These are phyloP conservation scores for Pseudoturritis turrita DNA, from an alignment of 345 rosid species.

Conservation along the genomic window DNA sequence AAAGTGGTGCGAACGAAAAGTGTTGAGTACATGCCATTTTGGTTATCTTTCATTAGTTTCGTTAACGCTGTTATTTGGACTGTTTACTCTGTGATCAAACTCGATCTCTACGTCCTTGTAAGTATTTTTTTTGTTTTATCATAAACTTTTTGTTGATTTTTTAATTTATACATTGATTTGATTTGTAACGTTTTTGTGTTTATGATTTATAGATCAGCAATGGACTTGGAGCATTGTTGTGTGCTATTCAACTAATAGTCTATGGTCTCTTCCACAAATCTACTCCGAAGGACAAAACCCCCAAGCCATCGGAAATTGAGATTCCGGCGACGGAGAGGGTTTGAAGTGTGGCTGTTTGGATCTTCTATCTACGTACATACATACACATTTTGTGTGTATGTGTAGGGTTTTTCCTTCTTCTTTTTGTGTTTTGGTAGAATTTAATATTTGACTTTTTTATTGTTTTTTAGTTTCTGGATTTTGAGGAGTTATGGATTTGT, in stretches of 20 bases:
- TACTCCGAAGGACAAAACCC: conserved; percentile 25
- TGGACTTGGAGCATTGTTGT: conserved; percentile 44
- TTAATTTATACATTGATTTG: no score
- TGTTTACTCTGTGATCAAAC: conserved; percentile 32
- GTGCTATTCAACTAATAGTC: conserved; percentile 35
- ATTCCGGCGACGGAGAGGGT: conserved; percentile 16
- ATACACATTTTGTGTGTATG: conserved; percentile 22
- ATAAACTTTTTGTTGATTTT: no score
- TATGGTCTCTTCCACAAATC: conserved; percentile 36
- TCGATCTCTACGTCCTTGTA: conserved; percentile 48
- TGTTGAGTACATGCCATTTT: conserved; percentile 56
- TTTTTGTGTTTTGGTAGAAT: neutral
- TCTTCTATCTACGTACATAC: neutral
- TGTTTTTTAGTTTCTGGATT: neutral
- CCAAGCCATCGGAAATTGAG: conserved; percentile 41
- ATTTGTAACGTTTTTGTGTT: neutral
- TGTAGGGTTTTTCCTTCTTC: neutral
- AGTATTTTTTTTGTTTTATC: neutral
- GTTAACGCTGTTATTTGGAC: conserved; percentile 42
- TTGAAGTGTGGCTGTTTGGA: neutral
- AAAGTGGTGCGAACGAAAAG: conserved; percentile 42
- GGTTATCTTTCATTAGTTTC: conserved; percentile 37
- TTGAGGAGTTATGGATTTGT: neutral
- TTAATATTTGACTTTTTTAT: neutral
- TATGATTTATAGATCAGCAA: conserved; percentile 46